Evolutionary conservation across 2,329 filamentous ascomycete species (phyloP).

Genomic region (Acarospora socialis): DNA sequence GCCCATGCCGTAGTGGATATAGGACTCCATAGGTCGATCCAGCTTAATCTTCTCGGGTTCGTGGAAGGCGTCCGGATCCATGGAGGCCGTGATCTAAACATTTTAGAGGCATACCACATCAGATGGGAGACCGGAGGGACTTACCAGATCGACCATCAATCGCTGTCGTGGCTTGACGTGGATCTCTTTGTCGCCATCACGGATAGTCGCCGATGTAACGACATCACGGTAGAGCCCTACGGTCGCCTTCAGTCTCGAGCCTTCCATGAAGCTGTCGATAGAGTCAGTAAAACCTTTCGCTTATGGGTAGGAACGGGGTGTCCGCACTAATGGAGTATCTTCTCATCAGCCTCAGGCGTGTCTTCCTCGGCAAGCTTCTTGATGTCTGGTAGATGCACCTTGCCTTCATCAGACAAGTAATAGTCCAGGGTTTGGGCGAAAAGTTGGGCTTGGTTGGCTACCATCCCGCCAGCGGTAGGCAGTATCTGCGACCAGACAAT

Average conservation of each 20-base stretch:
- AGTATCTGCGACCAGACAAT: slow-evolving; percentile 44
- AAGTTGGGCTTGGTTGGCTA: slow-evolving; percentile 43
- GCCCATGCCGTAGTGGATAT: slow-evolving; percentile 50
- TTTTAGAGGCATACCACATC: slow-evolving; percentile 3
- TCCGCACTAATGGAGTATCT: slow-evolving; percentile 36
- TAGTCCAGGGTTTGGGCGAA: slow-evolving; percentile 44
- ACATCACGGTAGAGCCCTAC: slow-evolving; percentile 25
- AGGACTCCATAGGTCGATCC: slow-evolving; percentile 47
- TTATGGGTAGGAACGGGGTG: neutral
- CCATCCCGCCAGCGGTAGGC: slow-evolving; percentile 42
- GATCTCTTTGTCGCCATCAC: slow-evolving; percentile 22
- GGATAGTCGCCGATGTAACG: slow-evolving; percentile 20
- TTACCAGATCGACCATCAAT: slow-evolving; percentile 25
- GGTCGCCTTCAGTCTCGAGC: slow-evolving; percentile 24
- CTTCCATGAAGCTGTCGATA: slow-evolving; percentile 24
- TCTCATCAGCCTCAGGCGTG: slow-evolving; percentile 31
- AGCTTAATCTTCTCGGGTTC: slow-evolving; percentile 47
- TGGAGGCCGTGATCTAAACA: slow-evolving; percentile 32
- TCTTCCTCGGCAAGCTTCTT: slow-evolving; percentile 33
- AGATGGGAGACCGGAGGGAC: slow-evolving; percentile 4
- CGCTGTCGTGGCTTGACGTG: slow-evolving; percentile 23
- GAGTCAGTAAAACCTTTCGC: slow-evolving; percentile 7
- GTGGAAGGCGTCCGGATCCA: slow-evolving; percentile 45
- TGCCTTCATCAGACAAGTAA: slow-evolving; percentile 37
- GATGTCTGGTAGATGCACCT: slow-evolving; percentile 33